These are phyloP conservation scores for Phycomyces nitens DNA, from an alignment of 192 early-diverging fungal species.

Conservation along the genomic window DNA sequence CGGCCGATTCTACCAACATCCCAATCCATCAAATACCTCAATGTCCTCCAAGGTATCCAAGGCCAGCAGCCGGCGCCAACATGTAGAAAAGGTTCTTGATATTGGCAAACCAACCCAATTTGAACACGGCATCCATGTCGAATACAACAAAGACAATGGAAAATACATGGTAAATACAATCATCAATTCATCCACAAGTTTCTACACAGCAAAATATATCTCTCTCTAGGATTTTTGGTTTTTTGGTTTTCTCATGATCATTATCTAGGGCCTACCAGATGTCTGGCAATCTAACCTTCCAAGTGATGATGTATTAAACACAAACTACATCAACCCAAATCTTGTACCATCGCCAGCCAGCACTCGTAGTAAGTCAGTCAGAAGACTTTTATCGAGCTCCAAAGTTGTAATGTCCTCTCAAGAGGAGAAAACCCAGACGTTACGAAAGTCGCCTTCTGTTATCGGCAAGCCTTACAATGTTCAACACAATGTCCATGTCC, in stretches of 20 bases:
- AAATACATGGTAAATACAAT: conserved; percentile 45
- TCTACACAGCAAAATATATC: no score
- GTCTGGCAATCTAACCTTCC: conserved; percentile 52
- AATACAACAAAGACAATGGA: conserved; percentile 45
- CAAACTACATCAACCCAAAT: conserved; percentile 50
- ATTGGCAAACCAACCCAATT: conserved; percentile 53
- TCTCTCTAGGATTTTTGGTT: no score
- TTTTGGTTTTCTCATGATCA: neutral
- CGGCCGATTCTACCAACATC: conserved; percentile 15
- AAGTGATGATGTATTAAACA: conserved; percentile 51
- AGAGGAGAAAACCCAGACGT: neutral
- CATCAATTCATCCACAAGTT: neutral
- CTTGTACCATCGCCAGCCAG: conserved; percentile 45
- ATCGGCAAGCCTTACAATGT: conserved; percentile 55
- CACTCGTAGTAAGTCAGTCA: neutral
- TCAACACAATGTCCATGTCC: conserved; percentile 50
- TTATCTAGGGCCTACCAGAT: conserved; percentile 46
- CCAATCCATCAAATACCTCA: conserved; percentile 20
- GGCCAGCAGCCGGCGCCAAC: conserved; percentile 23
- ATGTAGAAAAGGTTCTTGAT: conserved; percentile 43
- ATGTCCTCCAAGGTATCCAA: conserved; percentile 28
- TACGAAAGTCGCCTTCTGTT: conserved; percentile 13
- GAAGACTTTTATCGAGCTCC: conserved; percentile 1
- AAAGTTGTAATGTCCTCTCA: conserved; percentile 1
- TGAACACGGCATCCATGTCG: conserved; percentile 57